A percentile compares a stretch with the other conserved stretches of the same genome.
Conservation (phyloP, 768 basidiomycete genomes). For the Lactifluus piperatus region DNA sequence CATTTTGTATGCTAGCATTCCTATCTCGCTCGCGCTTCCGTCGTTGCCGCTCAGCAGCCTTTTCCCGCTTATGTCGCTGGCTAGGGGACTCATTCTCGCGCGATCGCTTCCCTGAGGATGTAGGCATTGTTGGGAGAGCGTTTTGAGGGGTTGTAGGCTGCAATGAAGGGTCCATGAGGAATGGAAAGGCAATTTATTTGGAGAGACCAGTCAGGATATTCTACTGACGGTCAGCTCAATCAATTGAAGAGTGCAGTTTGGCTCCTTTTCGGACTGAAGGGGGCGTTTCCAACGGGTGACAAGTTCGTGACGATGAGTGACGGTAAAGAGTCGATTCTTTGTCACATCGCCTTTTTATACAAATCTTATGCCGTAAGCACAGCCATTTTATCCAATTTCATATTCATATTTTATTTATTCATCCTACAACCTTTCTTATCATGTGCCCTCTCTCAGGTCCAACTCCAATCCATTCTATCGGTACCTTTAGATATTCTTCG, state of each 20-base stretch:
- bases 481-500: slow-evolving; percentile 61
- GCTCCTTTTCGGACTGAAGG: slow-evolving; percentile 15
- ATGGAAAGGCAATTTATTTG: slow-evolving; percentile 11
- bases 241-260: too few relatives aligned
- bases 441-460: slow-evolving; percentile 83
- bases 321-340: slow-evolving; percentile 13
- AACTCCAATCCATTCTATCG: slow-evolving; percentile 88
- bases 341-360: slow-evolving; percentile 27
- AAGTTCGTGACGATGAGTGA: slow-evolving; percentile 29
- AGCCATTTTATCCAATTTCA: neutral
- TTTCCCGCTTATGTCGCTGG: slow-evolving; percentile 72
- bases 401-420: too few relatives aligned
- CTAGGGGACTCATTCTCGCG: slow-evolving; percentile 68
- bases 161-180: slow-evolving; percentile 18
- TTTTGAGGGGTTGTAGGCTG: slow-evolving; percentile 18
- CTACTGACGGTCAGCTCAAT: neutral
- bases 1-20: slow-evolving; percentile 28
- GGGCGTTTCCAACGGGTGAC: slow-evolving; percentile 24
- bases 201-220: neutral
- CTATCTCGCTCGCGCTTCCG: slow-evolving; percentile 70
- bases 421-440: slow-evolving; percentile 39
- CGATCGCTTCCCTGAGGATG: slow-evolving; percentile 42
- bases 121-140: slow-evolving; percentile 16
- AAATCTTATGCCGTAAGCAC: slow-evolving; percentile 23
- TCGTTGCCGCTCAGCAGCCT: slow-evolving; percentile 79